phyloP scores from a whole-genome alignment of 192 early-diverging fungal species.

The Funneliformis geosporum region DNA sequence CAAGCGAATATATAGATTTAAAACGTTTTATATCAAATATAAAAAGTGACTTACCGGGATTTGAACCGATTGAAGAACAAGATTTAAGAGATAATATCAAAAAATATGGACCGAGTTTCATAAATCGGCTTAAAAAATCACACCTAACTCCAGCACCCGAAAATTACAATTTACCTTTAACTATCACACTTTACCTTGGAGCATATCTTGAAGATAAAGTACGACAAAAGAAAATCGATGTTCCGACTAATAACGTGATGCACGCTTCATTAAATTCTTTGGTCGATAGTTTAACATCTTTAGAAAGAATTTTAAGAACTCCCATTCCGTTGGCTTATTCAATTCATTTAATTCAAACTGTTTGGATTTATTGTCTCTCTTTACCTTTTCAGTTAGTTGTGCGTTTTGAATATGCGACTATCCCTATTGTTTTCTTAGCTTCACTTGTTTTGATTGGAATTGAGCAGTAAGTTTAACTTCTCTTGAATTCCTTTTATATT shows the following conservation, averaged over 20 bases:
- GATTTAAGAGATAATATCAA: not conserved
- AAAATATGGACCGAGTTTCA: not conserved
- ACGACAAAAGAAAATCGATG: slow-evolving; percentile 45
- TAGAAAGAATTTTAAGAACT: slow-evolving; percentile 82
- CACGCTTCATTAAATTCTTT: slow-evolving; percentile 52
- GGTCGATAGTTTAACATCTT: slow-evolving; percentile 62
- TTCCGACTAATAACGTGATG: slow-evolving; percentile 49
- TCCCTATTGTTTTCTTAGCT: slow-evolving; percentile 67
- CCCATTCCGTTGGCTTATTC: slow-evolving; percentile 90
- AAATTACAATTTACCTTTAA: slow-evolving; percentile 56
- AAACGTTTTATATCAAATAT: slow-evolving; percentile 65
- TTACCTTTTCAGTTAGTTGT: slow-evolving; percentile 82
- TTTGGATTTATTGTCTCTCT: slow-evolving; percentile 69
- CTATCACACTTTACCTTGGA: slow-evolving; percentile 60
- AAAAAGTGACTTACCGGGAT: slow-evolving; percentile 33
- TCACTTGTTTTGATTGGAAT: slow-evolving; percentile 85
- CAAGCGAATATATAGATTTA: slow-evolving; percentile 69
- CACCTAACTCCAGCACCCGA: slow-evolving; percentile 13
- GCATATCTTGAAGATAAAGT: slow-evolving; percentile 49
- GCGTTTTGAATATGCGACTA: slow-evolving; percentile 54
- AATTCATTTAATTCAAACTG: slow-evolving; percentile 84
- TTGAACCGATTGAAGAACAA: slow-evolving; percentile 15
- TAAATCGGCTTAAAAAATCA: slow-evolving; percentile 32
- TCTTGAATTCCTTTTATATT: not conserved
- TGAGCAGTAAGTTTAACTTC: slow-evolving; percentile 42